Conservation (phyloP, 2,329 filamentous ascomycete genomes). For the Endoconidiophora polonica region DNA sequence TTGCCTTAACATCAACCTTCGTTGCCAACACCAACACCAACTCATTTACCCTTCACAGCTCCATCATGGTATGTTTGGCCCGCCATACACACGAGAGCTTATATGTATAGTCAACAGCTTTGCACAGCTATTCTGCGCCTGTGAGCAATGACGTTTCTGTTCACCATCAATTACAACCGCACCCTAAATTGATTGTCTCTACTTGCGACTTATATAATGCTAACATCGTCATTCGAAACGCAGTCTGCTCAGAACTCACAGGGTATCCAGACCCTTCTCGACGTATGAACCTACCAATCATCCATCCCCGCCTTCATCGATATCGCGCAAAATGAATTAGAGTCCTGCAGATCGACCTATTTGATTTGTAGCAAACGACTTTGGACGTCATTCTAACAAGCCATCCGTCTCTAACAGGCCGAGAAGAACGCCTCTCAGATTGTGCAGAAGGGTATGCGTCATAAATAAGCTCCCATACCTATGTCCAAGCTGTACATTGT, state of each 20-base stretch:
- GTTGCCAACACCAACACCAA: no score
- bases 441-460: conserved; percentile 69
- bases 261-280: conserved; percentile 95
- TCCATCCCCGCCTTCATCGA: no score
- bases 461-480: background rate
- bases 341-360: background rate
- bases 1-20: no score
- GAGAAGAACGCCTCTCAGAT: conserved; percentile 99
- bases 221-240: background rate
- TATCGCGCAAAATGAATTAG: no score
- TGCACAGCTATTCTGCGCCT: background rate
- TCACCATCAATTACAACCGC: background rate
- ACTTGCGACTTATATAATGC: background rate
- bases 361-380: background rate
- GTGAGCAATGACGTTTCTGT: background rate
- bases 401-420: conserved; percentile 31
- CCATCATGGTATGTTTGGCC: background rate
- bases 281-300: conserved; percentile 44
- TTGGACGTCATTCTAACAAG: background rate
- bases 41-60: no score
- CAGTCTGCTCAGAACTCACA: conserved; percentile 97
- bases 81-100: background rate
- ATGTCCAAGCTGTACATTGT: background rate
- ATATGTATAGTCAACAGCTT: background rate
- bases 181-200: background rate